A percentile compares a stretch with the other conserved stretches of the same genome.
Evolutionary conservation across 192 early-diverging fungal species (phyloP).

Genomic region (Diversispora eburnea): DNA sequence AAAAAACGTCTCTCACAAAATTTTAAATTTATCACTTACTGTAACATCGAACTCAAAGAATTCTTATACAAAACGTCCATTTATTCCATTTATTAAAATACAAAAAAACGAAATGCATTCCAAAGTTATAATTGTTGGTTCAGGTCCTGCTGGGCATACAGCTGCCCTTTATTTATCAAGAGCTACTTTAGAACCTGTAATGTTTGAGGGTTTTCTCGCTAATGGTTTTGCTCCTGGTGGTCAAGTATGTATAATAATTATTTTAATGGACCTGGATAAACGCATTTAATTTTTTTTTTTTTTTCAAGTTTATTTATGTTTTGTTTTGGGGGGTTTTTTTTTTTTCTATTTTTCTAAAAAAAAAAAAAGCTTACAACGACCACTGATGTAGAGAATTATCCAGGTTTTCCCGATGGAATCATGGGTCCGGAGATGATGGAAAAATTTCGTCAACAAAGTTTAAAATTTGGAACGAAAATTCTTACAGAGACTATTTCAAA

Average conservation of each 20-base stretch:
- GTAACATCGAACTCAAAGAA: no score
- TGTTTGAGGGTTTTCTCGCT: constrained; percentile 97
- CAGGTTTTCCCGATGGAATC: constrained; percentile 93
- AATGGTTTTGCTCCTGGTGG: constrained; percentile 67
- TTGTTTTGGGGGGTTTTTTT: background rate
- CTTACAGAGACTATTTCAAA: constrained; percentile 86
- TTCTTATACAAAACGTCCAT: no score
- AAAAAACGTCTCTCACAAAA: no score
- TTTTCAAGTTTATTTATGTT: background rate
- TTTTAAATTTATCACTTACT: no score
- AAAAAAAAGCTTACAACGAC: constrained; percentile 85
- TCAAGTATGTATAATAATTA: constrained; percentile 26
- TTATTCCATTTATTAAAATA: background rate
- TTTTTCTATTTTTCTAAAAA: constrained; percentile 9
- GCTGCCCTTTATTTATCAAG: constrained; percentile 95
- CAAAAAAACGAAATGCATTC: constrained; percentile 37
- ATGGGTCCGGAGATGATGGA: constrained; percentile 86
- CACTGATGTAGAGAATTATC: constrained; percentile 95
- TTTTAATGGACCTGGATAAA: background rate
- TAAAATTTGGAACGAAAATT: constrained; percentile 81
- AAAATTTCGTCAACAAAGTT: constrained; percentile 81
- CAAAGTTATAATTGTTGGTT: constrained; percentile 77
- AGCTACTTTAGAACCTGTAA: constrained; percentile 86
- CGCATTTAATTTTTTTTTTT: background rate
- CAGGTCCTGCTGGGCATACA: constrained; percentile 96